Evolutionary conservation across 371 early-diverging fungal species (phyloP), one percentile per base, ranked within the genome.

Genomic region (Parasitella parasitica): DNA sequence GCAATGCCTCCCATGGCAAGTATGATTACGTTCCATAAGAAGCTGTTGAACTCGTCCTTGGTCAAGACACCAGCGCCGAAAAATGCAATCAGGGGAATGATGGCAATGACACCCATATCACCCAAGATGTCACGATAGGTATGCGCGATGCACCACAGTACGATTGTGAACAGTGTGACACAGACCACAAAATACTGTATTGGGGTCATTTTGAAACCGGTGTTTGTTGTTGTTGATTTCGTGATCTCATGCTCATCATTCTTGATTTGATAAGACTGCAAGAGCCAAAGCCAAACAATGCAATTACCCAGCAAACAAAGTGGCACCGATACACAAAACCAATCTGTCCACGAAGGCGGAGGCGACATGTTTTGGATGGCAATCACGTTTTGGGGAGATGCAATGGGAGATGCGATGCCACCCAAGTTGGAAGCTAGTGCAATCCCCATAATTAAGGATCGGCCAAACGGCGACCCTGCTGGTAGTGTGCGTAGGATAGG

Each of bases 1-100:
- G 89, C 86, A 59, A 89, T 91, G 52, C 94, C 94, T 37, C 93
- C 94, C 92, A 91, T 92, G 4, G 94, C 94, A n/a, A 94, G 73
- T 76, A 91, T 85, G 58, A 92, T 90, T 18, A 94, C 94, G 39
- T 85, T 86, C 88, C 87, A 89, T 62, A 86, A 69, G 57, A 87
- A 86, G 70, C 78, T 85, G 67, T 94, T 94, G 67, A 91, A 92
- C 52, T 94, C 94, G 37, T 94, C 91, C 71, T 94, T 92, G 34
- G 80, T 87, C 61, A 94, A 71, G 8, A 94, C 62, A 1, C 92
- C 92, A 0, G 89, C 75, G 4, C 92, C 93, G 68, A 89, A 94
- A 67, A 92, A 92, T 48, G 89, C 89, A 28, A 94, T 76, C 59
- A 94, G 64, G 0, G 94, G 94, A 4, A 92, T 26, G 16, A 94